Evolutionary conservation across 352 stramenopile species (phyloP), one percentile per base, ranked within the genome.

Genomic region (Phytopythium helicoides): DNA sequence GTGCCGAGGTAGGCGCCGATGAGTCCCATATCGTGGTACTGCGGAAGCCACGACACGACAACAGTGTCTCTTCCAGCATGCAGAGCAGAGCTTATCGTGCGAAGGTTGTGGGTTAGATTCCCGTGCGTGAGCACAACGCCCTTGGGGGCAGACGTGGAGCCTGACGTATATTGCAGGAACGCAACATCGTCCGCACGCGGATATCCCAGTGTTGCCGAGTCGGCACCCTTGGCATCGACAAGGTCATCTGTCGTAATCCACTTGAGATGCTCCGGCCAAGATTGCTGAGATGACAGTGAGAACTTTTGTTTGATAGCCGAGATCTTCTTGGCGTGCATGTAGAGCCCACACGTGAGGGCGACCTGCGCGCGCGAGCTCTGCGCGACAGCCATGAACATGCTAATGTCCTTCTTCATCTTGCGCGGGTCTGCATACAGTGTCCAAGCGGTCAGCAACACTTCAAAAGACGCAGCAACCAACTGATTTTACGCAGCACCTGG

Each of bases 21-120:
- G 19, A 99, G 87, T 7, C 97, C 98, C 97, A 99, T 99, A 72
- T 99, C 98, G 68, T 99, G 98, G 71, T 99, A 99, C 76, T 99
- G 96, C 7, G 97, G 97, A 11, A 99, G 76, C 97, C 97, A 99
- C 19, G 89, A 98, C 5, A 98, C 96, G 15, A 98, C 94, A 5
- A 98, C 78, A 0, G 96, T 99, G 39, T 97, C 81, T 22, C 82
- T 64, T 22, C 63, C 78, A 9, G 95, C 96, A 45, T 91, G 73
- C 22, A 99, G 64, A 38, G 95, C 95, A 16, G 71, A 87, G n/a
- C 93, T 96, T 57, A 99, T 99, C 15, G 92, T 94, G 26, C 75
- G 76, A 16, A 99, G 68, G 64, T 99, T 99, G 81, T 99, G 94
- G 28, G 91, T 90, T 28, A 99, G 62, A 66, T 99, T 99, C 2